A percentile compares a stretch with the other conserved stretches of the same genome.
phyloP scores from a whole-genome alignment of 805 yeast genomes.

The Kazachstania taianensis region DNA sequence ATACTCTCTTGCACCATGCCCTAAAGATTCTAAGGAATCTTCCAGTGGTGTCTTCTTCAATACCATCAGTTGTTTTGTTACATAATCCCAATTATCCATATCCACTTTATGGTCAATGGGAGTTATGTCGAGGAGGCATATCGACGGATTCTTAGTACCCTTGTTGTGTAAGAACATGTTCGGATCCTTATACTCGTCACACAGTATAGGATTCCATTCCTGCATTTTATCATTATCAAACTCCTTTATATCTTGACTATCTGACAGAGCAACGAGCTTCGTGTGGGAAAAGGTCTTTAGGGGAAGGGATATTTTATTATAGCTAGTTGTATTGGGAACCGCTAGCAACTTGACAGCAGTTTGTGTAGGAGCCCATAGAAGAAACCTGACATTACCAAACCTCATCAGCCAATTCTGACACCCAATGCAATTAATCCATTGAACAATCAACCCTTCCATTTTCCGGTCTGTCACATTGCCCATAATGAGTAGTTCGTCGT shows the following conservation, averaged over 20 bases:
- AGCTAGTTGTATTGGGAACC: conserved; percentile 36
- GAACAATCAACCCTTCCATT: conserved; percentile 63
- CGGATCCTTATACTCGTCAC: conserved; percentile 20
- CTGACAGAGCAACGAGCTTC: conserved; percentile 42
- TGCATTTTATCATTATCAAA: conserved; percentile 16
- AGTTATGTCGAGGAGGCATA: conserved; percentile 48
- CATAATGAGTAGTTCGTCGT: conserved; percentile 45
- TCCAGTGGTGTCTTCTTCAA: conserved; percentile 35
- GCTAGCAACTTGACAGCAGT: conserved; percentile 58
- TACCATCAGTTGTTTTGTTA: conserved; percentile 51
- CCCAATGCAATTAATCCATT: conserved; percentile 61
- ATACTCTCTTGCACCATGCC: conserved; percentile 71
- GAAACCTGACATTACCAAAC: conserved; percentile 65
- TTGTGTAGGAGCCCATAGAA: conserved; percentile 53
- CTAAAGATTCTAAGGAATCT: conserved; percentile 45
- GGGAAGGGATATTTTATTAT: conserved; percentile 57
- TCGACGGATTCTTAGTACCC: conserved; percentile 29
- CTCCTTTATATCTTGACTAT: conserved; percentile 9
- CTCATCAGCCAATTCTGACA: conserved; percentile 65
- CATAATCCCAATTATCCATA: conserved; percentile 54
- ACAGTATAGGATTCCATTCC: conserved; percentile 25
- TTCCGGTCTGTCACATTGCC: conserved; percentile 45
- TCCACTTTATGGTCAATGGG: conserved; percentile 38
- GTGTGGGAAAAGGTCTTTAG: conserved; percentile 55
- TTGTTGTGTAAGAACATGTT: conserved; percentile 14